A percentile compares a stretch with the other conserved stretches of the same genome.
Conservation (phyloP, 441 rosid genomes). For the Dalechampia spathulata region DNA sequence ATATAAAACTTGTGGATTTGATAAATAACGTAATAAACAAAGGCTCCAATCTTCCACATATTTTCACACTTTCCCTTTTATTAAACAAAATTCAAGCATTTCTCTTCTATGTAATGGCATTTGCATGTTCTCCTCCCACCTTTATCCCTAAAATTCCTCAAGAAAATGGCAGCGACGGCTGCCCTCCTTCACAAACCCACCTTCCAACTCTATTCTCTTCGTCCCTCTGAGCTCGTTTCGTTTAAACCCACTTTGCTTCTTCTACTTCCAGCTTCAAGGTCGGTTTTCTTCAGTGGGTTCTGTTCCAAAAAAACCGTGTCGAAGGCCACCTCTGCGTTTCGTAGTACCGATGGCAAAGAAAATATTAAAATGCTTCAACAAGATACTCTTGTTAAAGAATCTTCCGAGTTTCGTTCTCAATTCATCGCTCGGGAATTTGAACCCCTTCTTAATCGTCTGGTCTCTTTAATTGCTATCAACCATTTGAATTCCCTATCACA, state of each 20-base stretch:
- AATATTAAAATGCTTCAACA: slow-evolving; percentile 33
- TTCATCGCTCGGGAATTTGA: slow-evolving; percentile 27
- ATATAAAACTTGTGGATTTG: too few relatives aligned
- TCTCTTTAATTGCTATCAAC: too few relatives aligned
- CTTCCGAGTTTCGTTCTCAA: slow-evolving; percentile 15
- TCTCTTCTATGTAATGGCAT: too few relatives aligned
- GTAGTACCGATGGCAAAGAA: slow-evolving; percentile 28
- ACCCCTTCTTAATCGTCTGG: slow-evolving; percentile 60
- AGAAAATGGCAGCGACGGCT: slow-evolving; percentile 26
- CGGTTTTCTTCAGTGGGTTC: slow-evolving; percentile 17
- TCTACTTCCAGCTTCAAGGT: slow-evolving; percentile 15
- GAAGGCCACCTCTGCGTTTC: slow-evolving; percentile 23
- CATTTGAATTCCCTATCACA: too few relatives aligned
- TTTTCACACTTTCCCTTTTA: too few relatives aligned
- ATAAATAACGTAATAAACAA: too few relatives aligned
- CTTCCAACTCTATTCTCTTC: slow-evolving; percentile 3
- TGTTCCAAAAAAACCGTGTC: not conserved
- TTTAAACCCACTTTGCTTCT: slow-evolving; percentile 13
- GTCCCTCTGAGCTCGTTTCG: slow-evolving; percentile 6
- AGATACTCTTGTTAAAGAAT: slow-evolving; percentile 29
- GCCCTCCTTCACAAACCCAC: slow-evolving; percentile 20
- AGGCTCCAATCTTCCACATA: too few relatives aligned
- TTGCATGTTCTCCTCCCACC: too few relatives aligned
- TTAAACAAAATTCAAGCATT: too few relatives aligned
- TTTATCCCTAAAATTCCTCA: not conserved